Evolutionary conservation across 1,284 basidiomycete species (phyloP).

Genomic region (Tylopilus orsonianus): DNA sequence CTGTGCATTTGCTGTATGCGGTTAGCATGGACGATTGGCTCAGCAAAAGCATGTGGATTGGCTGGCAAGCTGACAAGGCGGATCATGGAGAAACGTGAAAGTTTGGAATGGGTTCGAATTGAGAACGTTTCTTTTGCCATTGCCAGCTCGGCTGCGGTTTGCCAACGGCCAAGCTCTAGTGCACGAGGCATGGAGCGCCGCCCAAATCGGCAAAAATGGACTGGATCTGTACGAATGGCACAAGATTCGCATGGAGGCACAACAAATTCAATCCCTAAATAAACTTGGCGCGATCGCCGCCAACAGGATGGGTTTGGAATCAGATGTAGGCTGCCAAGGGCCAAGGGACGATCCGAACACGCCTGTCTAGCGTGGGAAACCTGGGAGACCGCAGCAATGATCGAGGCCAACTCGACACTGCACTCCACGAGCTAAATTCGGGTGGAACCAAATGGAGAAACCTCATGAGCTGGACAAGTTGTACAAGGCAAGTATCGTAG

Average conservation of each 20-base stretch:
- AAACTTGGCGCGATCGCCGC: conserved; percentile 7
- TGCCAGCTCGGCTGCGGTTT: conserved; percentile 8
- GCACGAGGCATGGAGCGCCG: conserved; percentile 21
- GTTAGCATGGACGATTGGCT: too few relatives aligned
- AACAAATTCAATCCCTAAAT: background rate
- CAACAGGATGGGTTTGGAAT: background rate
- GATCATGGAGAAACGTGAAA: background rate
- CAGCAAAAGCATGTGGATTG: conserved; percentile 1
- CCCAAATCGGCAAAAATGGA: background rate
- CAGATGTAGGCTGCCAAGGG: conserved; percentile 16
- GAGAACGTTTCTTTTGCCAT: conserved; percentile 16
- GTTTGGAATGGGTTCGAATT: conserved; percentile 5
- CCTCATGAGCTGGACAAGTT: background rate
- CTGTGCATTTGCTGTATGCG: conserved; percentile 1
- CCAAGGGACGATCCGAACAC: too few relatives aligned
- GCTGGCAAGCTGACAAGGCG: background rate
- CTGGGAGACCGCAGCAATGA: background rate
- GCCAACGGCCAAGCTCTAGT: conserved; percentile 23
- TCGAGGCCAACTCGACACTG: too few relatives aligned
- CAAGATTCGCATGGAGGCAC: conserved; percentile 3
- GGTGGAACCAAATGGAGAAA: background rate
- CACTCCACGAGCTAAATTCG: too few relatives aligned
- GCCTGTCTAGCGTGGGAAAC: conserved; percentile 1
- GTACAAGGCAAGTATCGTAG: background rate
- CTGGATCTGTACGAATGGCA: conserved; percentile 1